phyloP scores from a whole-genome alignment of 139 green algal species.

The Raphidocelis subcapitata region DNA sequence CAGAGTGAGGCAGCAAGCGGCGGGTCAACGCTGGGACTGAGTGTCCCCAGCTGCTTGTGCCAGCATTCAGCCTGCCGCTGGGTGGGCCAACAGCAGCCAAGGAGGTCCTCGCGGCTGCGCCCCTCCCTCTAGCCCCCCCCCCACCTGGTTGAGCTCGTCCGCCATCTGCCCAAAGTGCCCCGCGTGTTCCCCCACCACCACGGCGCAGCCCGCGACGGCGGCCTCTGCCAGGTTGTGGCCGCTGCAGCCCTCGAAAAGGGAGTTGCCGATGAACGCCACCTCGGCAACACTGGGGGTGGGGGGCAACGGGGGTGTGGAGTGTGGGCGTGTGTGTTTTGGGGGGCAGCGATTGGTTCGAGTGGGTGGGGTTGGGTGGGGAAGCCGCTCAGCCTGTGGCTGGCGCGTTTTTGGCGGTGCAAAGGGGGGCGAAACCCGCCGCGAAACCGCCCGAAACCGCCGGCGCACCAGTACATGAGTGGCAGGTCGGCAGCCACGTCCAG shows the following conservation, averaged over 20 bases:
- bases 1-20: not conserved
- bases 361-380: too few species aligned
- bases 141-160: conserved; percentile 56
- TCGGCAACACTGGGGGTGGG: conserved; percentile 22
- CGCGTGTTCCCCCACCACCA: conserved; percentile 53
- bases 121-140: conserved; percentile 40
- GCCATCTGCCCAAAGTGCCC: conserved; percentile 44
- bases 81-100: not conserved
- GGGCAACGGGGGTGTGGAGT: too few species aligned
- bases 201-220: conserved; percentile 54
- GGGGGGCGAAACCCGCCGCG: too few species aligned
- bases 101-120: conserved; percentile 27
- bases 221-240: conserved; percentile 49
- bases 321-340: too few species aligned
- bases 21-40: not conserved
- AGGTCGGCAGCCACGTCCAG: conserved; percentile 42
- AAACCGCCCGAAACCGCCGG: too few species aligned
- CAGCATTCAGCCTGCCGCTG: not conserved
- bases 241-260: conserved; percentile 32
- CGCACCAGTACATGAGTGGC: conserved; percentile 41
- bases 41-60: not conserved
- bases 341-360: too few species aligned
- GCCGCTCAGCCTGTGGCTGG: too few species aligned
- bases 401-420: too few species aligned
- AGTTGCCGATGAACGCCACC: conserved; percentile 41